A percentile compares a stretch with the other conserved stretches of the same genome.
Evolutionary conservation across 2,329 filamentous ascomycete species (phyloP).

Genomic region (Calonectria montana): DNA sequence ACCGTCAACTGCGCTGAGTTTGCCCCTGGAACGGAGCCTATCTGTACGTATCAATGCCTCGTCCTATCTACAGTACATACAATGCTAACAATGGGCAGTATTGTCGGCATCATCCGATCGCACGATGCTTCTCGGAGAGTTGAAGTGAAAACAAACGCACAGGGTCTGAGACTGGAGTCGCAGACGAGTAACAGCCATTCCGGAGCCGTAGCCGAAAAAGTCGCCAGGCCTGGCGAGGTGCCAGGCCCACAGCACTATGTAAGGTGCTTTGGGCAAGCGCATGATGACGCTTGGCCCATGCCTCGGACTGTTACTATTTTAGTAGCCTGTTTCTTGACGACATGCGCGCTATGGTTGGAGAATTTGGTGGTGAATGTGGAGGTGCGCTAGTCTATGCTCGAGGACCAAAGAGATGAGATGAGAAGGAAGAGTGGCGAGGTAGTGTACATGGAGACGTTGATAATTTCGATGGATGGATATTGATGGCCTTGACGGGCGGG

Average conservation of each 20-base stretch:
- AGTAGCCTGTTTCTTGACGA: not conserved
- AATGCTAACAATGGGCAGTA: constrained; percentile 67
- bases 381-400: not conserved
- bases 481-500: not conserved
- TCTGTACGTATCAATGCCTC: constrained; percentile 70
- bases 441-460: not conserved
- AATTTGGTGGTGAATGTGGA: not conserved
- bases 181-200: not conserved
- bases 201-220: not conserved
- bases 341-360: not conserved
- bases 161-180: constrained; percentile 52
- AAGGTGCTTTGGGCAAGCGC: not conserved
- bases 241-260: not conserved
- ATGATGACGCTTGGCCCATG: not conserved
- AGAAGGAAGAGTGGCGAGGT: not conserved
- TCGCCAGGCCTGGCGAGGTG: constrained; percentile 10
- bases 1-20: constrained; percentile 96
- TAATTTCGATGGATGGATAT: not conserved
- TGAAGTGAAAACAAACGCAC: constrained; percentile 58
- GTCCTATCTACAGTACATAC: not conserved
- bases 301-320: not conserved
- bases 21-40: constrained; percentile 83
- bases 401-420: not conserved
- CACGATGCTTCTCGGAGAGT: constrained; percentile 84
- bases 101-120: constrained; percentile 92